Base-by-base conservation (phyloP, 148 eudicot genomes). In the Camellia granthamiana region DNA sequence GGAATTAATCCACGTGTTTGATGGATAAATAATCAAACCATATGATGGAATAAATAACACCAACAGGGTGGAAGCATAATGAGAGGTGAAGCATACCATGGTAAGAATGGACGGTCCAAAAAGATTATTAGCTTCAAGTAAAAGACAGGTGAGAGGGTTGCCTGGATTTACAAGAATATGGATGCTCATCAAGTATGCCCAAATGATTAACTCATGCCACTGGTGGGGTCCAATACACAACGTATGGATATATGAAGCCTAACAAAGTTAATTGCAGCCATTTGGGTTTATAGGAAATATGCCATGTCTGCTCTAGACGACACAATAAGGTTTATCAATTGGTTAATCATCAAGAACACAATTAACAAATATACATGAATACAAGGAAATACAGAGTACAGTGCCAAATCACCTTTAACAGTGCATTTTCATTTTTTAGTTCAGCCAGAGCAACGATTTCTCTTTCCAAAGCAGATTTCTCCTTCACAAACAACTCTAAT, bases 381-480 rank as follows among this genome's bases (percentile, higher is more conserved):
- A 49, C 14, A 75, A 56, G 16, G 15, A 59, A 38, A 60, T n/a
- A 47, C 43, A 62, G 19, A 9, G 76, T 59, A 49, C 21, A 60
- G 5, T 49, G 16, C 5, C 18, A 52, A 74, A 76, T 83, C 72
- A 91, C 99, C 98, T 90, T 90, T 75, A 97, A 84, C 62, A 70
- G 61, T 69, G 89, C 83, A 84, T 90, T 97, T 86, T 94, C 92
- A 81, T 74, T 87, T 84, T 85, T 88, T 78, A 91, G 79, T 63
- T 90, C 94, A 63, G 90, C 88, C 83, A 89, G 72, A 55, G 81
- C 71, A 54, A 82, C 63, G 59, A 89, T 82, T 65, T 87, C 95
- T 85, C 87, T 90, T 83, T 90, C 90, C 82, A 92, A 47, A 76
- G 90, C 84, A 79, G 90, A 83, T 85, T 88, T 97, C 86, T 94